Conservation (phyloP, 208 protist species). For the Trypanosoma melophagium region DNA sequence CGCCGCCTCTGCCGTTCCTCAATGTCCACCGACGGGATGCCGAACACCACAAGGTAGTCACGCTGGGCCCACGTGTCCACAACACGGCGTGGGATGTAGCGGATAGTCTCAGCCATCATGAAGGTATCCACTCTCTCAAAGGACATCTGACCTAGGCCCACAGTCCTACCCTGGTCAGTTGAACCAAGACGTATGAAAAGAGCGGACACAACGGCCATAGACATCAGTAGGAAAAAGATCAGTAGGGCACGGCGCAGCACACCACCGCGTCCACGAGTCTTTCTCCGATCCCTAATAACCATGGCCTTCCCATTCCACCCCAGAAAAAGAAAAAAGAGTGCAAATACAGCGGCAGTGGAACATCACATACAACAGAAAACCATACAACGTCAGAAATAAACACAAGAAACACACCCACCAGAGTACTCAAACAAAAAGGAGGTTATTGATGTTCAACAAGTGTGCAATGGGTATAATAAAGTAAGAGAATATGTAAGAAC, state of each 20-base stretch:
- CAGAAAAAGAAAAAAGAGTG: too few relatives aligned
- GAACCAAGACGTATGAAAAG: neutral
- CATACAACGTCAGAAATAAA: too few relatives aligned
- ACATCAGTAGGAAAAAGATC: neutral
- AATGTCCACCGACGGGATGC: constrained; percentile 46
- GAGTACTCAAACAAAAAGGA: too few relatives aligned
- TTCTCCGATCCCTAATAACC: neutral
- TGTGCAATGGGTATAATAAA: neutral
- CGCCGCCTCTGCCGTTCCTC: constrained; percentile 22
- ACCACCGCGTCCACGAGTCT: constrained; percentile 6
- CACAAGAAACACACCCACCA: too few relatives aligned
- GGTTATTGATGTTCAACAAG: neutral
- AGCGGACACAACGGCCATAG: neutral
- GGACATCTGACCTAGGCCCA: neutral
- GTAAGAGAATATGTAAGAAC: neutral
- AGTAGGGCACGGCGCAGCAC: constrained; percentile 31
- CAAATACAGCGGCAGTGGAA: too few relatives aligned
- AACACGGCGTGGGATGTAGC: constrained; percentile 9
- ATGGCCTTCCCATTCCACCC: constrained; percentile 30
- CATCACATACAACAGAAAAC: too few relatives aligned
- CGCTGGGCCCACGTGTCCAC: constrained; percentile 2
- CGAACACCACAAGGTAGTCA: constrained; percentile 35
- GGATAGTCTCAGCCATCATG: neutral
- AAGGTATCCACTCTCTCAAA: neutral
- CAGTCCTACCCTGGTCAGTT: neutral